Conservation (phyloP, 1,139 yeast genomes). For the Suhomyces ambrosiae region DNA sequence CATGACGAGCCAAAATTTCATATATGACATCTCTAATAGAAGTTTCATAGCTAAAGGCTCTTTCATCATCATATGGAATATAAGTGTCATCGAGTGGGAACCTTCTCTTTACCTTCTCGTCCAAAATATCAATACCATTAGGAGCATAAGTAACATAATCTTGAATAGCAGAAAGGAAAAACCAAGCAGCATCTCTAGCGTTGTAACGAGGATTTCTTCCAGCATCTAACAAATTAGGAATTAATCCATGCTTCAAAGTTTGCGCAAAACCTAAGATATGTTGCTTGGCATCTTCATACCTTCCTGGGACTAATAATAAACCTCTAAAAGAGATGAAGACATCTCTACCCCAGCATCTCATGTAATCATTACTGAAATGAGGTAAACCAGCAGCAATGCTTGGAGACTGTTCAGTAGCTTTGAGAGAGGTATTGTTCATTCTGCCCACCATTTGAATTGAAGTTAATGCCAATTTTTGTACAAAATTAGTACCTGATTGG, state of each 20-base stretch:
- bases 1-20: slow-evolving; percentile 85
- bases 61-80: slow-evolving; percentile 65
- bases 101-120: slow-evolving; percentile 74
- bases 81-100: slow-evolving; percentile 89
- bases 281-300: slow-evolving; percentile 74
- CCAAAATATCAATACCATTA: slow-evolving; percentile 63
- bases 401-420: slow-evolving; percentile 64
- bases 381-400: slow-evolving; percentile 96
- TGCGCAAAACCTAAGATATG: slow-evolving; percentile 89
- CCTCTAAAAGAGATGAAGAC: slow-evolving; percentile 89
- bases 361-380: slow-evolving; percentile 84
- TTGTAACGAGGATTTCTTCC: slow-evolving; percentile 93
- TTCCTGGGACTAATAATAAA: slow-evolving; percentile 70
- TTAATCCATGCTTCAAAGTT: slow-evolving; percentile 91
- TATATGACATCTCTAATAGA: slow-evolving; percentile 75
- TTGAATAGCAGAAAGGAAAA: slow-evolving; percentile 83
- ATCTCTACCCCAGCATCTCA: slow-evolving; percentile 99
- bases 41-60: slow-evolving; percentile 73
- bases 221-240: slow-evolving; percentile 90
- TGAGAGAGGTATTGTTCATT: slow-evolving; percentile 73
- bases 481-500: slow-evolving; percentile 66
- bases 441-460: slow-evolving; percentile 86
- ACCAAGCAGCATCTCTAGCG: slow-evolving; percentile 98
- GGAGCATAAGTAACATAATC: slow-evolving; percentile 76
- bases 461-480: slow-evolving; percentile 77